Conservation (phyloP, 257 asterid species). For the Ehretia macrophylla region DNA sequence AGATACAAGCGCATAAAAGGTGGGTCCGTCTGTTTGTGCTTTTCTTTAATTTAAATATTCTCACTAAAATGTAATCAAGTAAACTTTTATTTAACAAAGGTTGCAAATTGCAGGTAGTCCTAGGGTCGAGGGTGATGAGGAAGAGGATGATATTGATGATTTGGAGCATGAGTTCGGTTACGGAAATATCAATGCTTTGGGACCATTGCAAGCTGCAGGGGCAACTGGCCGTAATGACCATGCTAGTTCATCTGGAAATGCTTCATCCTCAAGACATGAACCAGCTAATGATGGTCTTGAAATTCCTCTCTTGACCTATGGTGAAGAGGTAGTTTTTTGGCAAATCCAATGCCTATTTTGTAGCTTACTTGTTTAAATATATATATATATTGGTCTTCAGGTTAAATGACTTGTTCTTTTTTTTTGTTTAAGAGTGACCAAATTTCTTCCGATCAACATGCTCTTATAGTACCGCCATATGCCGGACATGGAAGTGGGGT, state of each 20-base stretch:
- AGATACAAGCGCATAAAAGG: constrained; percentile 90
- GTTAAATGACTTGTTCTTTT: neutral
- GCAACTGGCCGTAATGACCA: constrained; percentile 24
- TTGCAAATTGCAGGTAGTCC: constrained; percentile 57
- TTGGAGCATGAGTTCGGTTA: constrained; percentile 78
- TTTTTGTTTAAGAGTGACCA: constrained; percentile 39
- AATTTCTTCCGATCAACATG: constrained; percentile 45
- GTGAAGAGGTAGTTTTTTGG: constrained; percentile 64
- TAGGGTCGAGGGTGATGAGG: constrained; percentile 95
- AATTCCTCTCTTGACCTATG: constrained; percentile 70
- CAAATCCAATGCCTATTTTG: neutral
- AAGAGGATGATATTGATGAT: constrained; percentile 82
- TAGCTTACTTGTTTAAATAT: neutral
- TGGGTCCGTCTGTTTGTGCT: constrained; percentile 1
- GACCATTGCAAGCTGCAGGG: constrained; percentile 21
- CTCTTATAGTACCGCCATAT: constrained; percentile 63
- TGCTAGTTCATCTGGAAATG: constrained; percentile 37
- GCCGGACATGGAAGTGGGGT: constrained; percentile 30
- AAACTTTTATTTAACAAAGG: constrained; percentile 1
- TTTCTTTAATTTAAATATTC: neutral
- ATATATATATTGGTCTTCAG: neutral
- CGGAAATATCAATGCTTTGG: constrained; percentile 29
- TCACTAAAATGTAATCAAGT: neutral
- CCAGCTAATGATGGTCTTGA: constrained; percentile 37
- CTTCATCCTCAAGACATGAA: constrained; percentile 25